Conservation (phyloP, 305 asterid genomes). For the Galium porrigens region DNA sequence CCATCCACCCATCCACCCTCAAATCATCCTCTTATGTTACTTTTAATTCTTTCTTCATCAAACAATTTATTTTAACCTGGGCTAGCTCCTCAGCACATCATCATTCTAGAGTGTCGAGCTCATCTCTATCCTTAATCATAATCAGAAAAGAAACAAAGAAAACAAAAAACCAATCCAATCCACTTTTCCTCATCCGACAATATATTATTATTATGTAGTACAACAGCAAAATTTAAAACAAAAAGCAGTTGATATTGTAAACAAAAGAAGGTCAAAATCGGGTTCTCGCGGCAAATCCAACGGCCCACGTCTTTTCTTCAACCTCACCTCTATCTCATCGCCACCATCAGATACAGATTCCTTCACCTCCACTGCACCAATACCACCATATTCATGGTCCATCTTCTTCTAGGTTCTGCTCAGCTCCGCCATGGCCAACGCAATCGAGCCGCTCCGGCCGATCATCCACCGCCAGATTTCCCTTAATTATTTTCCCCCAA, state of each 20-base stretch:
- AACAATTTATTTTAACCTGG: too few species aligned
- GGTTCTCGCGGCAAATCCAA: slow-evolving; percentile 3
- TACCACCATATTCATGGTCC: neutral
- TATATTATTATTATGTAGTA: neutral
- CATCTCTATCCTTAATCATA: neutral
- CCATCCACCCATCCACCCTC: too few species aligned
- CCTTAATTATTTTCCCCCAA: slow-evolving; percentile 24
- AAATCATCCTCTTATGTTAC: too few species aligned
- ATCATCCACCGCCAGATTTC: slow-evolving; percentile 31
- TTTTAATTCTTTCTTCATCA: too few species aligned
- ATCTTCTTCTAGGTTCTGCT: neutral
- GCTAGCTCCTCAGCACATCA: too few species aligned
- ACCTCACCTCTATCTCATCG: slow-evolving; percentile 12
- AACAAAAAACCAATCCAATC: neutral
- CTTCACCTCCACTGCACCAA: slow-evolving; percentile 8
- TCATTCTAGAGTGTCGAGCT: too few species aligned
- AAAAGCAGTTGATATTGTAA: neutral
- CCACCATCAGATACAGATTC: slow-evolving; percentile 8
- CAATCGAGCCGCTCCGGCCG: slow-evolving; percentile 17
- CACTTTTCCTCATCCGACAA: neutral
- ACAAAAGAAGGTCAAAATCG: slow-evolving; percentile 4
- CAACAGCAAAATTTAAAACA: neutral
- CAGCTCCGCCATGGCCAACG: slow-evolving; percentile 12
- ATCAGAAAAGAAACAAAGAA: neutral
- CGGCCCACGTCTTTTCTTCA: slow-evolving; percentile 11